A percentile compares a stretch with the other conserved stretches of the same genome.
Conservation (phyloP, 225 moss, liverwort and hornwort genomes). For the Marchantia paleacea region DNA sequence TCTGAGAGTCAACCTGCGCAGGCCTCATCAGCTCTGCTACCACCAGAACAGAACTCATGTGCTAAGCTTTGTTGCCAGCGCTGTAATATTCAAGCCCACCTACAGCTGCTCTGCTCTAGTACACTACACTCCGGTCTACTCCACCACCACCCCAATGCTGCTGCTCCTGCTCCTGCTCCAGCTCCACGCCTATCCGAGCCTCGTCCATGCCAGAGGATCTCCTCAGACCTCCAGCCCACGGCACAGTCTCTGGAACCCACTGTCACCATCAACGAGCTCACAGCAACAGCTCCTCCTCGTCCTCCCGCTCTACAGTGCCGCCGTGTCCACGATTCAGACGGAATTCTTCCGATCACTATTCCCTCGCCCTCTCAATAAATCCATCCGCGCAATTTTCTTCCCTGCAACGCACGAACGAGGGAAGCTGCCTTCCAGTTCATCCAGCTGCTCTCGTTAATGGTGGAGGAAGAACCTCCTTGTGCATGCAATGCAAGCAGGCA, state of each 20-base stretch:
- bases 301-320: slow-evolving; percentile 3
- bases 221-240: neutral
- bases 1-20: neutral
- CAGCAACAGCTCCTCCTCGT: neutral
- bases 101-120: neutral
- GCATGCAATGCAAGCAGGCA: too few relatives aligned
- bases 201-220: neutral
- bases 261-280: neutral
- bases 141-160: neutral
- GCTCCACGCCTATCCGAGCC: neutral
- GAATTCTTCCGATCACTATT: too few relatives aligned
- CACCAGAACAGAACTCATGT: too few relatives aligned
- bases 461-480: neutral
- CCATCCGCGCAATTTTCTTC: neutral
- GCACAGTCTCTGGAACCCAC: neutral
- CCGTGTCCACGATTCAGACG: neutral
- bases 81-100: neutral
- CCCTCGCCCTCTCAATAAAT: neutral
- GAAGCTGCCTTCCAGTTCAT: neutral
- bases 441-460: neutral
- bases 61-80: neutral
- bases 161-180: neutral
- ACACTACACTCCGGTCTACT: neutral
- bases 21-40: neutral
- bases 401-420: neutral